Conservation (phyloP, 805 yeast species). For the Ogataea populi-albae region DNA sequence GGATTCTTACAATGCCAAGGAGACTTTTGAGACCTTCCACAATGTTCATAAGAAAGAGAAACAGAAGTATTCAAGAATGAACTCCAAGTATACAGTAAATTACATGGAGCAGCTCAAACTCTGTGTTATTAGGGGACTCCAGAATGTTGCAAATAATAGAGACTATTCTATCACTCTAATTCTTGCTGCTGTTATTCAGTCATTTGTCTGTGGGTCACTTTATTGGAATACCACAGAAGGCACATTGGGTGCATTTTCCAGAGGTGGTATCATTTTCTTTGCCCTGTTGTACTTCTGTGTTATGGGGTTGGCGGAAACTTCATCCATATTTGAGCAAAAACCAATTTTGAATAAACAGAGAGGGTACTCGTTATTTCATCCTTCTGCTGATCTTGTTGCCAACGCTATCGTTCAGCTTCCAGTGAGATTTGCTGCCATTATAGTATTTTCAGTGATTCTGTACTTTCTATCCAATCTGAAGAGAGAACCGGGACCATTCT, state of each 20-base stretch:
- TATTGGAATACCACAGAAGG: conserved; percentile 49
- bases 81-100: conserved; percentile 37
- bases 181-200: conserved; percentile 52
- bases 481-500: conserved; percentile 53
- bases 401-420: conserved; percentile 57
- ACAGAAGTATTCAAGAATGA: conserved; percentile 39
- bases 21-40: conserved; percentile 30
- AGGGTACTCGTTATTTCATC: conserved; percentile 59
- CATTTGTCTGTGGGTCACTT: conserved; percentile 59
- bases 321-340: conserved; percentile 56
- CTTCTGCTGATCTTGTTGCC: conserved; percentile 62
- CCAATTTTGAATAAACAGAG: conserved; percentile 64
- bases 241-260: conserved; percentile 55
- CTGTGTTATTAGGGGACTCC: conserved; percentile 51
- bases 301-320: conserved; percentile 60
- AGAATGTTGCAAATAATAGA: conserved; percentile 54
- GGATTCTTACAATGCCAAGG: conserved; percentile 28
- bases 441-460: conserved; percentile 43
- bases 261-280: conserved; percentile 64
- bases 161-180: conserved; percentile 49
- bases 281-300: conserved; percentile 58
- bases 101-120: conserved; percentile 49
- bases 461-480: conserved; percentile 55
- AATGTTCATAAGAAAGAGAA: conserved; percentile 34
- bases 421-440: conserved; percentile 47